Percentiles rank a stretch among this genome's conserved stretches.
phyloP scores from a whole-genome alignment of 805 yeast species.

The Teunomyces atbi region DNA sequence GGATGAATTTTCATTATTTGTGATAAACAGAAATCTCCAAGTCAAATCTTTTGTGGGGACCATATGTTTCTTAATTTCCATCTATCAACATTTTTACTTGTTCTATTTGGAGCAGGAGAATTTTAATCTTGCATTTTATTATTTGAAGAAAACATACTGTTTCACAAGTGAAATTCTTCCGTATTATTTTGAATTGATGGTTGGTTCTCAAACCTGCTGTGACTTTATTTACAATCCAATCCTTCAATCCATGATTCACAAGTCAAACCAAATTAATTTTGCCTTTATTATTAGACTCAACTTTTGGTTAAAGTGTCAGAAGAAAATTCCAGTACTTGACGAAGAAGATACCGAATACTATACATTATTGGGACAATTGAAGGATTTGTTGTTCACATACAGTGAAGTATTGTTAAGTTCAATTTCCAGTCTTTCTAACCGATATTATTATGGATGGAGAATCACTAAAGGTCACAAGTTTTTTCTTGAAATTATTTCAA shows the following conservation, averaged over 20 bases:
- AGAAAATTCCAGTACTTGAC: constrained; percentile 14
- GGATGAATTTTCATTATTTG: constrained; percentile 7
- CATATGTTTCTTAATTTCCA: constrained; percentile 14
- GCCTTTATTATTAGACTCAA: constrained; percentile 32
- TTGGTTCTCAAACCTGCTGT: constrained; percentile 15
- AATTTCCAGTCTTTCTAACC: constrained; percentile 38
- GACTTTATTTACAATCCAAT: constrained; percentile 24
- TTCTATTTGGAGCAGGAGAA: constrained; percentile 9
- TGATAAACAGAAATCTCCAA: constrained; percentile 14
- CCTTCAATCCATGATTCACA: constrained; percentile 37
- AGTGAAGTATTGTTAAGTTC: constrained; percentile 28
- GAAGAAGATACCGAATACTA: constrained; percentile 20
- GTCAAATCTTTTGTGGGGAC: constrained; percentile 15
- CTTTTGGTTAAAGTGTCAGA: constrained; percentile 25
- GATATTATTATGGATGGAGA: constrained; percentile 48
- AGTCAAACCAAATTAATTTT: constrained; percentile 26
- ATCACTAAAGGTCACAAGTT: constrained; percentile 40
- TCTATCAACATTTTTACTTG: constrained; percentile 17
- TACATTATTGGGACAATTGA: constrained; percentile 1
- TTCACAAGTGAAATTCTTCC: constrained; percentile 18
- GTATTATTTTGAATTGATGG: constrained; percentile 13
- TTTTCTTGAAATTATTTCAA: constrained; percentile 28
- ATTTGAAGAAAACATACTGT: constrained; percentile 9
- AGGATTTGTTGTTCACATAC: constrained; percentile 22
- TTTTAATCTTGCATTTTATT: constrained; percentile 8